Conservation (phyloP, 495 filamentous ascomycete species). For the Pyrenula aspistea region DNA sequence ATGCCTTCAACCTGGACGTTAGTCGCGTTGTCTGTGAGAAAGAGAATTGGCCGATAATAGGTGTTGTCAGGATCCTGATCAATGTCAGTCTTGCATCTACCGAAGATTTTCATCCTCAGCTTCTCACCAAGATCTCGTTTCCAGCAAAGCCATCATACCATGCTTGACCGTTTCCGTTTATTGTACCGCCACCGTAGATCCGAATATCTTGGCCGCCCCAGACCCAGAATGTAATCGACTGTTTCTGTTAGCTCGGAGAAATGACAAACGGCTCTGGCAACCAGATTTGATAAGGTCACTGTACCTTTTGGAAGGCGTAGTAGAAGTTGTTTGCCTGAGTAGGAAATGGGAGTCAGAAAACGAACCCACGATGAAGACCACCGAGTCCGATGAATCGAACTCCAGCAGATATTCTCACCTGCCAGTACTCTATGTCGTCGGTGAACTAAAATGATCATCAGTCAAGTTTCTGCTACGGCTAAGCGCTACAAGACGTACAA, state of each 20-base stretch:
- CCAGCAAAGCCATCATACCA: conserved; percentile 39
- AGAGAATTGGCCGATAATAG: conserved; percentile 42
- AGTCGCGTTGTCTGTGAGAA: conserved; percentile 44
- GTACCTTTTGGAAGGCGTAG: conserved; percentile 47
- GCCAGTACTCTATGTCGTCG: conserved; percentile 46
- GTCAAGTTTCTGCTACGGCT: not conserved
- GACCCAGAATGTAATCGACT: conserved; percentile 47
- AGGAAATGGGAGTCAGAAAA: no score
- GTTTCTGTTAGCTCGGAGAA: no score
- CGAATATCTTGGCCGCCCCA: conserved; percentile 46
- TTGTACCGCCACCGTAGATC: conserved; percentile 37
- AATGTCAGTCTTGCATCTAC: conserved; percentile 6
- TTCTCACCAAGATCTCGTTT: conserved; percentile 26
- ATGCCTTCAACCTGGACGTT: conserved; percentile 41
- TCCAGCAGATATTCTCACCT: conserved; percentile 17
- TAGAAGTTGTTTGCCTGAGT: conserved; percentile 31
- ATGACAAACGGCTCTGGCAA: no score
- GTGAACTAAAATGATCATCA: conserved; percentile 31
- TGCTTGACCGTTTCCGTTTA: conserved; percentile 44
- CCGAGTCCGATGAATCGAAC: no score
- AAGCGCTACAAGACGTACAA: conserved; percentile 10
- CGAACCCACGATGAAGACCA: no score
- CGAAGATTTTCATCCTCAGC: not conserved
- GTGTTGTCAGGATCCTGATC: conserved; percentile 33
- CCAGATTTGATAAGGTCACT: no score